Evolutionary conservation across 192 early-diverging fungal genomes (phyloP), one percentile per base, ranked within the genome.

Genomic region (Cetraspora pellucida): DNA sequence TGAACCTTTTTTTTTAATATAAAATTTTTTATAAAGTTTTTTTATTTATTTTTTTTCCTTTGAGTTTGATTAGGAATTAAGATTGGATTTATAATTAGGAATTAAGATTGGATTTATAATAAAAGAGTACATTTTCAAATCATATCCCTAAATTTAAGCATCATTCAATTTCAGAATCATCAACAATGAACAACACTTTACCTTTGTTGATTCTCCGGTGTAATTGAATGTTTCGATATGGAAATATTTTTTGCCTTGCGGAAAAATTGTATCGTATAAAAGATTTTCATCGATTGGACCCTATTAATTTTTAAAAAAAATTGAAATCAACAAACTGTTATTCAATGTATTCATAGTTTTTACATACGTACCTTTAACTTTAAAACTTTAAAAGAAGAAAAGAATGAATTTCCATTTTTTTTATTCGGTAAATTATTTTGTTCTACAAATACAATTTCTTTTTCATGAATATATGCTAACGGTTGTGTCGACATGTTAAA

Each of bases 321-420:
- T 57, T 19, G 25, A 6, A 58, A 58, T 21, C n/a, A 58, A 58
- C n/a, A 23, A 23, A 58, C 5, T 3, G 23, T 17, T 23, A 23
- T 5, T 21, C 1, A 7, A 58, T 23, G 19, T 14, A 61, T 13
- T 61, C 28, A 21, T 60, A n/a, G 5, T 16, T n/a, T n/a, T n/a
- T n/a, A n/a, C n/a, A n/a, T 59, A 28, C 3, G 11, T 61, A 61
- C 59, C 59, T 61, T 61, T 28, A 61, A 61, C 28, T 61, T 30
- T 16, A 61, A 61, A 25, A 61, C 28, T 28, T 61, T 61, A 16
- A 61, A 61, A 14, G 25, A 61, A 17, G 59, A 61, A 61, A 30
- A 61, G 37, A 37, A 37, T 37, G 37, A 37, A 37, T 7, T 37
- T 37, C 37, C 37, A 28, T 28, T 61, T 30, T 61, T 30, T 28